phyloP scores from a whole-genome alignment of 179 eudicot genomes.

The Spinacia oleracea region DNA sequence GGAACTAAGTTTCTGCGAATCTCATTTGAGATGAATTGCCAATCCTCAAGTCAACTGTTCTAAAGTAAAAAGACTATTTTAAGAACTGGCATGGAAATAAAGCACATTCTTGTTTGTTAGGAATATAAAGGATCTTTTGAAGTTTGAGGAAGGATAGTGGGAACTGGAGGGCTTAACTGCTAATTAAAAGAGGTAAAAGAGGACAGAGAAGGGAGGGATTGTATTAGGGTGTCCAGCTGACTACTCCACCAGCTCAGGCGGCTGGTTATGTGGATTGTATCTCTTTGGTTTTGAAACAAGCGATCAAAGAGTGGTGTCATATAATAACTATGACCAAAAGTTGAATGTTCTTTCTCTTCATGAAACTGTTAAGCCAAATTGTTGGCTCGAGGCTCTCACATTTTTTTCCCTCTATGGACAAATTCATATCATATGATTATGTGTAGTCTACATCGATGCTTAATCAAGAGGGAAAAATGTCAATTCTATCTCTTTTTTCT shows the following conservation, averaged over 20 bases:
- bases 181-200: neutral
- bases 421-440: neutral
- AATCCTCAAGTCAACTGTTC: neutral
- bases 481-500: neutral
- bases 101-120: neutral
- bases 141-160: neutral
- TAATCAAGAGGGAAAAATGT: neutral
- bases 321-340: neutral
- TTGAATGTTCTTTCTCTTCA: neutral
- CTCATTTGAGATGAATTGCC: neutral
- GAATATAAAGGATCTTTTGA: neutral
- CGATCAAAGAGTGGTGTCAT: neutral
- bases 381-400: neutral
- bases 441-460: neutral
- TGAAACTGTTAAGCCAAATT: neutral
- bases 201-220: neutral
- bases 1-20: neutral
- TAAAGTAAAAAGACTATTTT: too few relatives aligned
- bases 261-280: slow-evolving; percentile 1
- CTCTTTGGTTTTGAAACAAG: slow-evolving; percentile 1
- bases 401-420: neutral
- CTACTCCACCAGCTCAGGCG: neutral
- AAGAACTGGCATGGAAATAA: neutral
- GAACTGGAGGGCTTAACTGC: neutral
- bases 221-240: neutral